Evolutionary conservation across 768 basidiomycete genomes (phyloP).

Genomic region (Porpolomopsis calyptriformis): DNA sequence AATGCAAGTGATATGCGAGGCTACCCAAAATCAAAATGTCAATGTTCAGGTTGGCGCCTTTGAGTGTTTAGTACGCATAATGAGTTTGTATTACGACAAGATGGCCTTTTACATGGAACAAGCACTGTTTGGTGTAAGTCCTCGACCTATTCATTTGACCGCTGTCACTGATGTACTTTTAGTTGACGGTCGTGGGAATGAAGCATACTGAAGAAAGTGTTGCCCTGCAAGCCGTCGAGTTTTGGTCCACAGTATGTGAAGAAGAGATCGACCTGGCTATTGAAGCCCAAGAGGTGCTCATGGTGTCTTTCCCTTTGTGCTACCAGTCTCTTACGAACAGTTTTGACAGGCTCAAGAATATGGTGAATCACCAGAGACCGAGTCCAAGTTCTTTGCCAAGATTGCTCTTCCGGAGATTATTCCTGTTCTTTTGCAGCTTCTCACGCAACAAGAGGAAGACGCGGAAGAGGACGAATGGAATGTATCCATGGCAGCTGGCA

Average conservation of each 20-base stretch:
- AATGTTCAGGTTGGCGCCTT: slow-evolving; percentile 93
- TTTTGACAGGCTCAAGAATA: slow-evolving; percentile 69
- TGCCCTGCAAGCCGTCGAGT: slow-evolving; percentile 93
- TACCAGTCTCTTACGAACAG: slow-evolving; percentile 5
- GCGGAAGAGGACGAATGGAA: slow-evolving; percentile 99
- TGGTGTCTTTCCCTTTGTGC: slow-evolving; percentile 10
- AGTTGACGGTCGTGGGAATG: slow-evolving; percentile 98
- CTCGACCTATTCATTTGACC: slow-evolving; percentile 8
- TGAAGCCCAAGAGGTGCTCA: slow-evolving; percentile 88
- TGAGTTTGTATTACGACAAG: slow-evolving; percentile 97
- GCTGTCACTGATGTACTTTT: slow-evolving; percentile 12
- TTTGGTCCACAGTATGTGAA: slow-evolving; percentile 99
- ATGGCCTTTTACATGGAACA: slow-evolving; percentile 99
- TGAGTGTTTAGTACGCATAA: slow-evolving; percentile 90
- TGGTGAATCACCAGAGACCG: slow-evolving; percentile 74
- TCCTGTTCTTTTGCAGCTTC: slow-evolving; percentile 79
- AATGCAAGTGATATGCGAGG: slow-evolving; percentile 99
- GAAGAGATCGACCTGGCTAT: slow-evolving; percentile 89
- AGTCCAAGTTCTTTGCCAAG: slow-evolving; percentile 88
- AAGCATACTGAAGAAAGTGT: slow-evolving; percentile 85
- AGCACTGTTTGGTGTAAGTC: slow-evolving; percentile 86
- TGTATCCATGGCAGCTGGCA: slow-evolving; percentile 92
- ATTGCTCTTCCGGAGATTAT: slow-evolving; percentile 90
- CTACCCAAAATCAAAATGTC: slow-evolving; percentile 75
- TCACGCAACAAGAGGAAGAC: slow-evolving; percentile 92